These are phyloP conservation scores for sunflower (Helianthus annuus) DNA, from an alignment of 129 eudicot species.

Conservation along the genomic window DNA sequence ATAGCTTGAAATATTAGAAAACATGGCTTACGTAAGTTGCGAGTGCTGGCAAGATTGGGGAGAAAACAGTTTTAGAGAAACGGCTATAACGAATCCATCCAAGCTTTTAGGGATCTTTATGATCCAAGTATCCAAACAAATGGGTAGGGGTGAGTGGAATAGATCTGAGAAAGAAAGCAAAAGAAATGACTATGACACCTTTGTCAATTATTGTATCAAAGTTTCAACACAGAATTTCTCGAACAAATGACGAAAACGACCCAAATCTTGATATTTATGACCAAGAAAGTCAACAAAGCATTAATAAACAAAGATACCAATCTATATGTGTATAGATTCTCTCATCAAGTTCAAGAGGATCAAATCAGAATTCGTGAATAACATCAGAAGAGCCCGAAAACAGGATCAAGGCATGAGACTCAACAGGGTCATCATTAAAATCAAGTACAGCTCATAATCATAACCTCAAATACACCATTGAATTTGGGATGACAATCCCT, in stretches of 20 bases:
- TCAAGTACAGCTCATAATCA: constrained; percentile 5
- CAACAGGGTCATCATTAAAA: neutral
- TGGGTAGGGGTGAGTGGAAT: neutral
- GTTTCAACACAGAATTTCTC: neutral
- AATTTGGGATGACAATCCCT: neutral
- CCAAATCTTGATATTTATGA: neutral
- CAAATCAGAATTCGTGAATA: neutral
- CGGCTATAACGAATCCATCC: neutral
- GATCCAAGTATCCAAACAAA: neutral
- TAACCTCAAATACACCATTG: neutral
- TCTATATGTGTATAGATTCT: no score
- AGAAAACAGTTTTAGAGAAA: neutral
- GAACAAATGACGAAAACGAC: neutral
- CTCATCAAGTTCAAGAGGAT: neutral
- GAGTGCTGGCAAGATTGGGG: constrained; percentile 15
- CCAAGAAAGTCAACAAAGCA: no score
- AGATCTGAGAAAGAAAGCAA: constrained; percentile 2
- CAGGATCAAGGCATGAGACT: constrained; percentile 3
- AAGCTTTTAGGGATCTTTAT: constrained; percentile 8
- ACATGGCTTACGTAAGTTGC: constrained; percentile 6
- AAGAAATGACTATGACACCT: neutral
- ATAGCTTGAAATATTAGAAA: neutral
- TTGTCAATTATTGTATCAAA: neutral
- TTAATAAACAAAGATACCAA: neutral
- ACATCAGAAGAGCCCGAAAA: neutral